A percentile compares a stretch with the other conserved stretches of the same genome.
Evolutionary conservation across 2,329 filamentous ascomycete genomes (phyloP).

Genomic region (Colletotrichum aenigma): DNA sequence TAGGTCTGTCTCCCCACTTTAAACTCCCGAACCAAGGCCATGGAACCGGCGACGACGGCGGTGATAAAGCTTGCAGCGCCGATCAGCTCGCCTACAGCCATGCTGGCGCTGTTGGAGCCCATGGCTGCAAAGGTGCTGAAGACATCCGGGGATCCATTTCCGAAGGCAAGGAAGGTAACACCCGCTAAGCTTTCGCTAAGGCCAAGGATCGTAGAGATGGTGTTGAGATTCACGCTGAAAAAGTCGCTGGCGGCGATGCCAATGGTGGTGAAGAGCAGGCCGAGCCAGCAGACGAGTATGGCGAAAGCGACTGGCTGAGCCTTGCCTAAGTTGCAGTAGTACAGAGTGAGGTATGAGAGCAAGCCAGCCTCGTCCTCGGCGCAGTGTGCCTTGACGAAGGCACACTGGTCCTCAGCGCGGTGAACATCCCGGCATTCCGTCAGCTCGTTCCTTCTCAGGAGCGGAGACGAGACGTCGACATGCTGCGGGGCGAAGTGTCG

Average conservation of each 20-base stretch:
- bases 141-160: conserved; percentile 96
- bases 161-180: conserved; percentile 95
- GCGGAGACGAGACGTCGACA: conserved; percentile 21
- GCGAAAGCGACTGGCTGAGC: conserved; percentile 79
- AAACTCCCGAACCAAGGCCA: conserved; percentile 96
- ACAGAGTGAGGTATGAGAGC: conserved; percentile 85
- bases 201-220: conserved; percentile 85
- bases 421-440: conserved; percentile 81
- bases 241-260: conserved; percentile 98
- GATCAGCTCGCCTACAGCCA: conserved; percentile 93
- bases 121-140: conserved; percentile 99
- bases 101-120: conserved; percentile 94
- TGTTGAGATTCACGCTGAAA: conserved; percentile 95
- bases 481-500: conserved; percentile 7
- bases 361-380: conserved; percentile 88
- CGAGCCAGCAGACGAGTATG: conserved; percentile 82
- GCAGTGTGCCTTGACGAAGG: conserved; percentile 83
- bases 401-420: conserved; percentile 78
- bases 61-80: conserved; percentile 97
- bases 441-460: conserved; percentile 30
- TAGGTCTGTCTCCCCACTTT: conserved; percentile 89
- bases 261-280: conserved; percentile 91
- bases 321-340: conserved; percentile 79
- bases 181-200: conserved; percentile 96
- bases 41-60: conserved; percentile 92